These are phyloP conservation scores for Hymenoscyphus infarciens DNA, from an alignment of 2,329 filamentous ascomycete species.

Conservation along the genomic window DNA sequence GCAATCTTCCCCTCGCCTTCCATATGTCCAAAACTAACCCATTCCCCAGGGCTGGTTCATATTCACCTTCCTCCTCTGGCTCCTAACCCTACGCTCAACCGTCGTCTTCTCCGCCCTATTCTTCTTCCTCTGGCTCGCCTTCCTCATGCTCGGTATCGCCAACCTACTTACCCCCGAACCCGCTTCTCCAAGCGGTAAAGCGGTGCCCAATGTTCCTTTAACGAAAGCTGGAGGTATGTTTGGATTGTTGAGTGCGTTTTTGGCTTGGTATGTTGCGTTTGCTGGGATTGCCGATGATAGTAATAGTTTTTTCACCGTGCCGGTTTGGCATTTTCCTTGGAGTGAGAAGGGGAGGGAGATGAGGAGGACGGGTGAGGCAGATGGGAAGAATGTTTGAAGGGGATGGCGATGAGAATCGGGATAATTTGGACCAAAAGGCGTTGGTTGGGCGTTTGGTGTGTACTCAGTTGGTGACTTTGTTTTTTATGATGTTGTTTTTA, in stretches of 20 bases:
- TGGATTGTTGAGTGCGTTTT: conserved; percentile 72
- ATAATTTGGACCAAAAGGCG: no score
- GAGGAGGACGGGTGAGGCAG: conserved; percentile 38
- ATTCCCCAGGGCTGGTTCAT: conserved; percentile 56
- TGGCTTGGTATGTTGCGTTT: conserved; percentile 84
- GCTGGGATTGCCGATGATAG: conserved; percentile 77
- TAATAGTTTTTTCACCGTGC: conserved; percentile 85
- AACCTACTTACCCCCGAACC: conserved; percentile 11
- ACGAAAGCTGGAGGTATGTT: conserved; percentile 74
- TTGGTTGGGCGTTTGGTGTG: no score
- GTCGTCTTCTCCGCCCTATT: conserved; percentile 59
- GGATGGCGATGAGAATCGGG: background rate
- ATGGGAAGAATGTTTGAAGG: background rate
- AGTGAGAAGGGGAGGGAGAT: conserved; percentile 68
- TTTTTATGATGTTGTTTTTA: no score
- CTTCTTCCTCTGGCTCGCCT: conserved; percentile 54
- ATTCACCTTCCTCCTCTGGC: conserved; percentile 55
- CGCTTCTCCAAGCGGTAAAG: conserved; percentile 28
- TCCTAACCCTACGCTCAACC: conserved; percentile 57
- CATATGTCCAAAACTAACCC: background rate
- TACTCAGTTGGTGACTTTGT: no score
- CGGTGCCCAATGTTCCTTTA: conserved; percentile 44
- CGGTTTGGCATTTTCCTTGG: conserved; percentile 94
- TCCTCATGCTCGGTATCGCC: conserved; percentile 52
- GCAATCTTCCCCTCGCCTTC: background rate